phyloP scores from a whole-genome alignment of 2,329 filamentous ascomycete genomes.

The Cordyceps sp. region DNA sequence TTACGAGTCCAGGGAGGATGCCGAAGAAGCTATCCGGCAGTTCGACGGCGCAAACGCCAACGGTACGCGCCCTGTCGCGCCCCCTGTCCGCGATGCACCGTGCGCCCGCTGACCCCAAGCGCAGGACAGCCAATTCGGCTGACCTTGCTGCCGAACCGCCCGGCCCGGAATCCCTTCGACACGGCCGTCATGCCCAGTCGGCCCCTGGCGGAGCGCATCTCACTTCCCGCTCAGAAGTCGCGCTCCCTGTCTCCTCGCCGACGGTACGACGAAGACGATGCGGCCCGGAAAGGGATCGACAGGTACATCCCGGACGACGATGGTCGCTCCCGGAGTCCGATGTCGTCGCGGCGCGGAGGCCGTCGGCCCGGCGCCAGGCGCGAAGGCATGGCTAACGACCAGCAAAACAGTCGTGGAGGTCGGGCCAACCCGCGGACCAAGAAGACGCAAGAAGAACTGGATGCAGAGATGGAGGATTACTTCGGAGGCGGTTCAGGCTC shows the following conservation, averaged over 20 bases:
- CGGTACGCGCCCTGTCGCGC: constrained; percentile 23
- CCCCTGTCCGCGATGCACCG: too few relatives aligned
- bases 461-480: constrained; percentile 95
- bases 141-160: constrained; percentile 40
- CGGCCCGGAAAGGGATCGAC: constrained; percentile 53
- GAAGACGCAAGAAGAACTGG: constrained; percentile 83
- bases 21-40: constrained; percentile 56
- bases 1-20: constrained; percentile 56
- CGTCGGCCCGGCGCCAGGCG: constrained; percentile 32
- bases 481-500: constrained; percentile 39
- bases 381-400: constrained; percentile 17
- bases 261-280: constrained; percentile 34
- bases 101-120: neutral
- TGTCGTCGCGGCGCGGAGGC: constrained; percentile 33
- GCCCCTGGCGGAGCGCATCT: constrained; percentile 44
- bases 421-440: constrained; percentile 40
- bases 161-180: constrained; percentile 38
- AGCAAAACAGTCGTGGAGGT: constrained; percentile 20
- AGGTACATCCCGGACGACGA: constrained; percentile 54
- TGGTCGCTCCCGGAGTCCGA: constrained; percentile 41
- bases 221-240: constrained; percentile 35
- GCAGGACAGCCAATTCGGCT: constrained; percentile 66
- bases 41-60: constrained; percentile 87
- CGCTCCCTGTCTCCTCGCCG: constrained; percentile 42
- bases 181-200: constrained; percentile 36